Percentiles rank a stretch among this genome's conserved stretches.
phyloP scores from a whole-genome alignment of 495 filamentous ascomycete species.

The Articulospora tetracladia region DNA sequence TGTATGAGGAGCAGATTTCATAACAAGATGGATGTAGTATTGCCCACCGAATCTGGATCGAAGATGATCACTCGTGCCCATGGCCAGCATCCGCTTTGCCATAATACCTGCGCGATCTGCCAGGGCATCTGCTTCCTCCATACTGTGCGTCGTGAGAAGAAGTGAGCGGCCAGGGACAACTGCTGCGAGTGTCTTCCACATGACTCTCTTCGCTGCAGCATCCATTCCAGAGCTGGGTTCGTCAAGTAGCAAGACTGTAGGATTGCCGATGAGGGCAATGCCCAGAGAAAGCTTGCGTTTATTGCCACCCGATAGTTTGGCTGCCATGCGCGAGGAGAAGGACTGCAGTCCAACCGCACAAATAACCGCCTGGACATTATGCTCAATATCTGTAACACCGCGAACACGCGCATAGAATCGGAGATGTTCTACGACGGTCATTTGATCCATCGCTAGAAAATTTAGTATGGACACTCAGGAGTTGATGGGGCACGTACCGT shows the following conservation, averaged over 20 bases:
- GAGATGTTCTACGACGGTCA: constrained; percentile 70
- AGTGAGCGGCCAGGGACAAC: constrained; percentile 57
- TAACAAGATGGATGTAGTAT: constrained; percentile 70
- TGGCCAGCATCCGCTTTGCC: constrained; percentile 65
- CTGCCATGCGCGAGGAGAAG: constrained; percentile 58
- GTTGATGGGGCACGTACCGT: constrained; percentile 31
- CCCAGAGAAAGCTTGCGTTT: constrained; percentile 69
- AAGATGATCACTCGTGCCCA: constrained; percentile 59
- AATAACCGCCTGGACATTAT: constrained; percentile 59
- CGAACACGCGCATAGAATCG: constrained; percentile 69
- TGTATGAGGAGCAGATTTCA: constrained; percentile 66
- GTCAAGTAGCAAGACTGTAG: constrained; percentile 67
- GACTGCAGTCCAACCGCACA: constrained; percentile 55
- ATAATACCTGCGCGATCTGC: constrained; percentile 68
- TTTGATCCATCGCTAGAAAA: constrained; percentile 50
- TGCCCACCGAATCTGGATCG: constrained; percentile 56
- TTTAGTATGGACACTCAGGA: background rate
- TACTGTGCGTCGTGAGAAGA: constrained; percentile 72
- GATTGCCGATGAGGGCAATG: constrained; percentile 76
- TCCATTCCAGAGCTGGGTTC: constrained; percentile 69
- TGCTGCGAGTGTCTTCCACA: constrained; percentile 66
- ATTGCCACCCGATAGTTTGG: constrained; percentile 67
- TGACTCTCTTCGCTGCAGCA: constrained; percentile 66
- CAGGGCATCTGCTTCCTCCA: constrained; percentile 78
- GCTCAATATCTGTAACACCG: constrained; percentile 57